These are phyloP conservation scores for Tetracladium maxilliforme DNA, from an alignment of 2,329 filamentous ascomycete species.

Conservation along the genomic window DNA sequence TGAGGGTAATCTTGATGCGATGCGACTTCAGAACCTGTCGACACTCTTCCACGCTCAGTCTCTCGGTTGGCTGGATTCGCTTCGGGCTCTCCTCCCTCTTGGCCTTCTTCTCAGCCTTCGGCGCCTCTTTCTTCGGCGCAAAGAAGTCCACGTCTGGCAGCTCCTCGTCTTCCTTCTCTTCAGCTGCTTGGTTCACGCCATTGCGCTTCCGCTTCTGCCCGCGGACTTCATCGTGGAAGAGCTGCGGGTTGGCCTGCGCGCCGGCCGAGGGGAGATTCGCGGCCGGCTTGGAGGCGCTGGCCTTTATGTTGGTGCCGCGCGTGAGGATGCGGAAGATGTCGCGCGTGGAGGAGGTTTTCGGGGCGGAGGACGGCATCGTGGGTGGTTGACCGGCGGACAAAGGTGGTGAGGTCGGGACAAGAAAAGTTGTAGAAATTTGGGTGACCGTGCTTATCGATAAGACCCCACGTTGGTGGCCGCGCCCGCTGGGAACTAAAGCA, in stretches of 20 bases:
- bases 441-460: too few relatives aligned
- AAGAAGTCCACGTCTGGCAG: slow-evolving; percentile 36
- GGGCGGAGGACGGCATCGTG: too few relatives aligned
- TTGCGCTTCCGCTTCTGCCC: slow-evolving; percentile 42
- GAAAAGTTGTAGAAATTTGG: too few relatives aligned
- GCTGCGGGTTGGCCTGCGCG: slow-evolving; percentile 49
- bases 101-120: slow-evolving; percentile 6
- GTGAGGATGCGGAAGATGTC: slow-evolving; percentile 63
- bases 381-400: too few relatives aligned
- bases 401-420: too few relatives aligned
- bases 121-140: slow-evolving; percentile 23
- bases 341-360: too few relatives aligned
- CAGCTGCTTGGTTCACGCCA: slow-evolving; percentile 13
- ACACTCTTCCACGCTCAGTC: slow-evolving; percentile 55
- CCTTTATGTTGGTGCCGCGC: slow-evolving; percentile 46
- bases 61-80: slow-evolving; percentile 13
- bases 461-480: too few relatives aligned
- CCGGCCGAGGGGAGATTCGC: slow-evolving; percentile 48
- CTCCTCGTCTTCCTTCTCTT: slow-evolving; percentile 19
- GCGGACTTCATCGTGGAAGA: slow-evolving; percentile 44
- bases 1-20: slow-evolving; percentile 68
- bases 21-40: slow-evolving; percentile 63
- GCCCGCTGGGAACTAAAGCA: too few relatives aligned
- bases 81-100: slow-evolving; percentile 4
- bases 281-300: slow-evolving; percentile 18